phyloP scores from a whole-genome alignment of 2,329 filamentous ascomycete genomes.

The Aureobasidium lini region DNA sequence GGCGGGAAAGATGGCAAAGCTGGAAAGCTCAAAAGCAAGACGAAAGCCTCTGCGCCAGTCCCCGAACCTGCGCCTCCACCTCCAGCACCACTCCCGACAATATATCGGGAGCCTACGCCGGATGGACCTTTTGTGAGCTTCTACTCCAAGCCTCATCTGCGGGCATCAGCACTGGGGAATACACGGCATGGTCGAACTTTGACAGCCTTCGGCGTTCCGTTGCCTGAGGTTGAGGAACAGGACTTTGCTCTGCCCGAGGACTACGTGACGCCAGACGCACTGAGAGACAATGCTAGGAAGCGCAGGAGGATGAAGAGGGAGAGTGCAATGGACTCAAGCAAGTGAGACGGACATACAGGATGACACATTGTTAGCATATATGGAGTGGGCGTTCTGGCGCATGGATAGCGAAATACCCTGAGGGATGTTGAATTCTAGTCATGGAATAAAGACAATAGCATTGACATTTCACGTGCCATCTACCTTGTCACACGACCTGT shows the following conservation, averaged over 20 bases:
- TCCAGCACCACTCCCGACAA: conserved; percentile 24
- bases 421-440: conserved; percentile 2
- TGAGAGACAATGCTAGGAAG: conserved; percentile 54
- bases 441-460: not conserved
- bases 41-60: conserved; percentile 14
- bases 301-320: conserved; percentile 54
- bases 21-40: conserved; percentile 30
- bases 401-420: conserved; percentile 8
- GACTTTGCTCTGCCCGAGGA: conserved; percentile 73
- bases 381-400: not conserved
- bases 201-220: conserved; percentile 71
- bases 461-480: not conserved
- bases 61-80: conserved; percentile 22
- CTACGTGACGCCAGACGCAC: conserved; percentile 41
- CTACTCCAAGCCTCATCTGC: conserved; percentile 70
- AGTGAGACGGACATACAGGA: conserved; percentile 9
- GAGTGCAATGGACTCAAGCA: conserved; percentile 28
- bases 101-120: conserved; percentile 26
- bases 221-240: conserved; percentile 63
- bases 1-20: conserved; percentile 22
- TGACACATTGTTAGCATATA: conserved; percentile 7
- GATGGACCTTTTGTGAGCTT: conserved; percentile 74
- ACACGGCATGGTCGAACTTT: conserved; percentile 62
- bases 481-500: not conserved
- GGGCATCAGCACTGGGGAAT: conserved; percentile 69